Base-by-base conservation (phyloP, 805 yeast genomes). In the Ogataea paraovalis region DNA sequence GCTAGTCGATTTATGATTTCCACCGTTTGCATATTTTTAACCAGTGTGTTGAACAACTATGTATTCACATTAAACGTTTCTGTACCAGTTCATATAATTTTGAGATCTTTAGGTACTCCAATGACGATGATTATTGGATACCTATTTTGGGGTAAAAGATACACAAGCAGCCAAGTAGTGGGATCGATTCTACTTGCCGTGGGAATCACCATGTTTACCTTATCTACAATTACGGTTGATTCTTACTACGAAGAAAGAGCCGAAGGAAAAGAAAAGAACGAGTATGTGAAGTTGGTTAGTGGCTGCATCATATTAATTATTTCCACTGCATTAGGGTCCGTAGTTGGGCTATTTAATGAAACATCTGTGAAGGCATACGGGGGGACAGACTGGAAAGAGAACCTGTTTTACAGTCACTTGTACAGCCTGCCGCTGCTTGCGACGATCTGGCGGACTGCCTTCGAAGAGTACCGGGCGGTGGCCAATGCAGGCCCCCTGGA, bases 61-160 rank as follows among this genome's bases (percentile, higher is more conserved):
- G 89, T 76, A 0, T 80, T 82, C 66, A 70, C 67, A 16, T 81
- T 67, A 60, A 71, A 79, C 33, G 70, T 86, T 23, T 75, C 85
- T 2, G 75, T 85, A 19, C 88, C 91, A 0, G 62, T 83, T 23
- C 89, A 85, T 58, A 83, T 83, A 22, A 75, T 84, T 7, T 71
- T 84, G 54, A 62, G 90, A 44, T 82, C 88, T 12, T 75, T 83
- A 5, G 80, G 86, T 0, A 77, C 87, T 0, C 78, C 81, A 6
- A 63, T 82, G 16, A 79, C 86, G 0, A 75, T 86, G 81, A 27
- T 74, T 0, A 62, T 82, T 3, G 88, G 91, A 2, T 65, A 61
- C 53, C 42, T 72, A 5, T 47, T 73, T 10, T 80, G 78, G 40
- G 61, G 62, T 6, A 81, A 74, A 57, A 59, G 57, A 27, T 83